Evolutionary conservation across 495 filamentous ascomycete species (phyloP), one percentile per base, ranked within the genome.

Genomic region (Cenococcum geophilum): DNA sequence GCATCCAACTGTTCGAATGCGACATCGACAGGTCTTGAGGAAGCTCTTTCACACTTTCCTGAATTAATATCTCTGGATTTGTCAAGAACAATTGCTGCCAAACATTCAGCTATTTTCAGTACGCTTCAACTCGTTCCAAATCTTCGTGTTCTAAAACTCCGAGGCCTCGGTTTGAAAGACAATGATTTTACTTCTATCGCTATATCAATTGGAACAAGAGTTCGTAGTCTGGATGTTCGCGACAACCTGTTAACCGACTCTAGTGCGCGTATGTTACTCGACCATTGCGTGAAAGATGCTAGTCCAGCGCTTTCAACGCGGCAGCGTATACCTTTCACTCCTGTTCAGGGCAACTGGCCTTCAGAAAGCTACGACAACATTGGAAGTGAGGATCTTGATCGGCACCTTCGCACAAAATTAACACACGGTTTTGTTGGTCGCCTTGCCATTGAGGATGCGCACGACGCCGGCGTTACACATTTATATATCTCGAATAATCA

Each of bases 31-130:
- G 77, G 82, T 5, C 71, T 87, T 20, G 75, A 76, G 14, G 76
- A 80, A 58, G 79, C 80, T 6, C 66, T 87, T 5, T 54, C 73
- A 23, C 76, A 75, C 6, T 82, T 87, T 52, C 80, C 81, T 1
- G 66, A 73, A 34, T 70, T 87, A 37, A 75, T 80, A 5, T 86
- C 82, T 63, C 73, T 87, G 21, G 83, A 87, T 68, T 68, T 87
- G 14, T 86, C 84, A 0, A 79, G 77, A 58, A 84, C 83, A 1
- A 74, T 68, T n/a, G 74, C 82, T 5, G 81, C 80, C 14, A 78
- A 78, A 70, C 80, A 83, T 65, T 73, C 66, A 1, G 63, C 62
- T 32, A 79, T 87, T 0, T 63, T 87, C 8, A 73, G 73, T 14
- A 58, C 52, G 20, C 59, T 68, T 0, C 35, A 69, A 71, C 5